Evolutionary conservation across 352 stramenopile species (phyloP), one percentile per base, ranked within the genome.

Genomic region (Pythium brachiatum): DNA sequence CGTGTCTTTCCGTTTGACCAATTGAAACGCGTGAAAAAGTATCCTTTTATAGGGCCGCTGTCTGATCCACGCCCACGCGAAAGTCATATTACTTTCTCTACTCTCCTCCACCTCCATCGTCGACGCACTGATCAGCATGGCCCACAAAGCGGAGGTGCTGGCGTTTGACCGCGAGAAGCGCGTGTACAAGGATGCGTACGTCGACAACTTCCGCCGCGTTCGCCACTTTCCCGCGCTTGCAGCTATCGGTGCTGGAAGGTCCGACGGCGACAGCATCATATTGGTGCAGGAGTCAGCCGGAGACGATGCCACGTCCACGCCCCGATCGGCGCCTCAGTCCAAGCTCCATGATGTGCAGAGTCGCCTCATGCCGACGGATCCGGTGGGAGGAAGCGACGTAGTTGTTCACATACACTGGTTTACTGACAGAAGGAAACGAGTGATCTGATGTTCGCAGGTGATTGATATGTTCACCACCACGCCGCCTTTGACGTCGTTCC

Each of bases 151-250:
- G 41, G 72, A 82, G 43, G 69, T 79, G 63, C 58, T 87, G 16
- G 77, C 78, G 51, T 89, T 75, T 62, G 79, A 90, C 67, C 79
- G 75, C 68, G 79, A 92, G 58, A 92, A 88, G 76, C 76, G 79
- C 60, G 70, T 86, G 39, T 90, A 88, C 63, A 90, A 89, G 69
- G 77, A 90, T 61, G 81, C 81, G 0, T 88, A 89, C 53, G 83
- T 88, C 27, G 65, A 81, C 48, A 83, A 86, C 55, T 92, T 89
- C 51, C 77, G 79, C 52, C 77, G 79, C 20, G 76, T 90, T 70
- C 80, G 83, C 56, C 73, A 88, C 64, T 92, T 92, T 68, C 80
- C 81, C n/a, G 76, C 79, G 58, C 76, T 89, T 34, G 76, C 75
- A 26, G 69, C 70, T 13, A 81, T 88, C 55, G 80, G 75, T 25